Conservation (phyloP, 352 stramenopile species). For the Phytopythium montanum region DNA sequence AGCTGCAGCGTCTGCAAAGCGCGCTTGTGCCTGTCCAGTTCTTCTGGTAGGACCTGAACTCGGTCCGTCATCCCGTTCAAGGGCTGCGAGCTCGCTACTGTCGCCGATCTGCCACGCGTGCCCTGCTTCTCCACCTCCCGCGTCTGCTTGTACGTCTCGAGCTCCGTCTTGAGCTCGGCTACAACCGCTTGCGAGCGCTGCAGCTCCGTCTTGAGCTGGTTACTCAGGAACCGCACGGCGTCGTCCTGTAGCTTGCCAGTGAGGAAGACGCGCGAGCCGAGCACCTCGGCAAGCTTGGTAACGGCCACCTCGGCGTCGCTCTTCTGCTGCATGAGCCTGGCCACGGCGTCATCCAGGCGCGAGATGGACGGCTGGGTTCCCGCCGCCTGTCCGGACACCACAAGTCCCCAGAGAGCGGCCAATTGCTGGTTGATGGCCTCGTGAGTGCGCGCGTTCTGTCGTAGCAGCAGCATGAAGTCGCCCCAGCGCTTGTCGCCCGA, state of each 20-base stretch:
- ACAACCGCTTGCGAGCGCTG: constrained; percentile 20
- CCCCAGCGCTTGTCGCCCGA: constrained; percentile 25
- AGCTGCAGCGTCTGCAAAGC: neutral
- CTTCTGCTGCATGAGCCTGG: constrained; percentile 39
- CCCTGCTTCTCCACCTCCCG: neutral
- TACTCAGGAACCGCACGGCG: constrained; percentile 27
- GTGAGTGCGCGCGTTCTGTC: constrained; percentile 24
- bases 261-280: constrained; percentile 29
- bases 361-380: constrained; percentile 20
- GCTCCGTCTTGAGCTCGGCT: constrained; percentile 18
- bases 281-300: constrained; percentile 25
- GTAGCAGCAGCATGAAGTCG: constrained; percentile 32
- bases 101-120: neutral
- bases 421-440: constrained; percentile 24
- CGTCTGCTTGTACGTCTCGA: constrained; percentile 9
- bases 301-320: constrained; percentile 32
- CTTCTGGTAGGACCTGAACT: neutral
- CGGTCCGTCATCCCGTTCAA: neutral
- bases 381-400: constrained; percentile 13
- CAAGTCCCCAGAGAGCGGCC: constrained; percentile 18
- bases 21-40: neutral
- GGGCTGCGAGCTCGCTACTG: neutral
- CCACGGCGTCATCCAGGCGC: constrained; percentile 24
- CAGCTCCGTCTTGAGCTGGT: constrained; percentile 26
- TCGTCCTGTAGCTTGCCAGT: constrained; percentile 26